These are phyloP conservation scores for Lithospermum erythrorhizon DNA, from an alignment of 257 asterid genomes.

Conservation along the genomic window DNA sequence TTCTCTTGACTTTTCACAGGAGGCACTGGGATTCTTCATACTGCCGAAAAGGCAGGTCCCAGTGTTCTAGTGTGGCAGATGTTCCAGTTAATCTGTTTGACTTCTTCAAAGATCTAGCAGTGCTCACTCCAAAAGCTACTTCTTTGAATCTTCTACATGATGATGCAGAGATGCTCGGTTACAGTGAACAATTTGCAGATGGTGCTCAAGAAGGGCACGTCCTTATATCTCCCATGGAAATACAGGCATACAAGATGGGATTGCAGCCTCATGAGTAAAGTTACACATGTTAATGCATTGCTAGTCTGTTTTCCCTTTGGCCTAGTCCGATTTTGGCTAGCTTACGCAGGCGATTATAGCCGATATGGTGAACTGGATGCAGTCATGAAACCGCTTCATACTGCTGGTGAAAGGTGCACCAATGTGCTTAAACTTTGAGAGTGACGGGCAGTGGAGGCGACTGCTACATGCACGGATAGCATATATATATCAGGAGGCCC, in stretches of 20 bases:
- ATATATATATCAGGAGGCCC: not conserved
- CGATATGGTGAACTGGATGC: not conserved
- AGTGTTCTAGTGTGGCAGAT: constrained; percentile 58
- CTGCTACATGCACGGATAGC: not conserved
- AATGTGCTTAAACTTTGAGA: too few relatives aligned
- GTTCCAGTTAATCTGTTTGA: constrained; percentile 60
- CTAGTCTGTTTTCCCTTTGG: not conserved
- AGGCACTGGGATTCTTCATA: constrained; percentile 69
- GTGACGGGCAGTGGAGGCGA: not conserved
- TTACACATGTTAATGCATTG: not conserved
- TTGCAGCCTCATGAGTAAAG: constrained; percentile 35
- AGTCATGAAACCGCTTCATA: not conserved
- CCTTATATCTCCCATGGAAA: constrained; percentile 84
- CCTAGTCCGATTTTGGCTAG: not conserved
- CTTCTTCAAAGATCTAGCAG: constrained; percentile 63
- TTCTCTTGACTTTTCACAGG: constrained; percentile 54
- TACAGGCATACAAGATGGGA: constrained; percentile 85
- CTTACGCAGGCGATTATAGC: not conserved
- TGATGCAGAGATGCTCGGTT: constrained; percentile 70
- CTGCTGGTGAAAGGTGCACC: not conserved
- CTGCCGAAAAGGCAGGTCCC: constrained; percentile 59
- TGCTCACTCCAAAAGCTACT: constrained; percentile 50
- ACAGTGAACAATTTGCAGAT: constrained; percentile 49
- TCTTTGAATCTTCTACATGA: constrained; percentile 78
- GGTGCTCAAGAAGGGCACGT: constrained; percentile 83